Conservation (phyloP, 495 filamentous ascomycete species). For the Penicillium paxilli region DNA sequence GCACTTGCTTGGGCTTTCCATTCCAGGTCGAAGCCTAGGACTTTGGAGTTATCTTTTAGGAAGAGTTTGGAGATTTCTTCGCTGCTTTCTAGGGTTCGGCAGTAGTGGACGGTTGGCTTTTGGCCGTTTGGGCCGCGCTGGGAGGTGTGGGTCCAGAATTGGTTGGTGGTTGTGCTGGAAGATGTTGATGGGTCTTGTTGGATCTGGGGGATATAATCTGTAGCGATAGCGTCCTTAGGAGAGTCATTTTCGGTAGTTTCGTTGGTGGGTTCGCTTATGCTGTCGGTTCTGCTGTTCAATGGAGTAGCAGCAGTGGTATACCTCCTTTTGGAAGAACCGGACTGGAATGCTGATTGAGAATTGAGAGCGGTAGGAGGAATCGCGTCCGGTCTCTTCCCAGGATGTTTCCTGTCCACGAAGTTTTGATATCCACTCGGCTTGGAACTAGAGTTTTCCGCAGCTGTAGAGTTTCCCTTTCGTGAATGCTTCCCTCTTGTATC, state of each 20-base stretch:
- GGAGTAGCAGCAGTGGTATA: neutral
- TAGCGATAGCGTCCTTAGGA: too few species aligned
- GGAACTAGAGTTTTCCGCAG: neutral
- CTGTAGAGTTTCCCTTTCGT: neutral
- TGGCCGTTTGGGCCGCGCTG: conserved; percentile 55
- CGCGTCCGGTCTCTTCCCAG: neutral
- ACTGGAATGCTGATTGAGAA: neutral
- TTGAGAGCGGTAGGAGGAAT: neutral
- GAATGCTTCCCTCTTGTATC: too few species aligned
- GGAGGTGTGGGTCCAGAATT: conserved; percentile 66
- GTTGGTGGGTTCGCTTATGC: too few species aligned
- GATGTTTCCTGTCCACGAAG: too few species aligned
- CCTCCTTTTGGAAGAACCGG: neutral
- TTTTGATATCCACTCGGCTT: neutral
- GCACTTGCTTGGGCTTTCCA: conserved; percentile 60
- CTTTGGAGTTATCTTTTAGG: conserved; percentile 58
- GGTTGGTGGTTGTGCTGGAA: conserved; percentile 12
- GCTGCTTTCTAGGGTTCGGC: conserved; percentile 60
- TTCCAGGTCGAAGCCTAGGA: conserved; percentile 86
- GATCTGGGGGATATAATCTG: too few species aligned
- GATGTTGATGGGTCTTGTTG: too few species aligned
- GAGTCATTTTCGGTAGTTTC: too few species aligned
- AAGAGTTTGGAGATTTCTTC: conserved; percentile 70
- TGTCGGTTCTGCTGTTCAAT: too few species aligned
- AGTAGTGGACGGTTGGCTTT: conserved; percentile 71